phyloP scores from a whole-genome alignment of 768 basidiomycete genomes.

The Boletus subcaerulescens region DNA sequence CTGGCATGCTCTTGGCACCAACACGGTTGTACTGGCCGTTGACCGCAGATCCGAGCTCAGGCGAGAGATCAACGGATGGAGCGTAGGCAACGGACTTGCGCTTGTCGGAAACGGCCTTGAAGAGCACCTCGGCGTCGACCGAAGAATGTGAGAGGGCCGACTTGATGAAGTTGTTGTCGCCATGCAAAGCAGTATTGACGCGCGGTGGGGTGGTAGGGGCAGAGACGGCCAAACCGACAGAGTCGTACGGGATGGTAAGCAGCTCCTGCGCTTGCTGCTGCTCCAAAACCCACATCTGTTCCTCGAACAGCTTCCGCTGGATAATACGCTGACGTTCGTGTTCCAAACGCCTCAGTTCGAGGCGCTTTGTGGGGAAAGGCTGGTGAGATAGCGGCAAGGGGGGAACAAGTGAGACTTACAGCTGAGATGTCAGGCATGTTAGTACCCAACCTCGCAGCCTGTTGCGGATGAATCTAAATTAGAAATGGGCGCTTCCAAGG shows the following conservation, averaged over 20 bases:
- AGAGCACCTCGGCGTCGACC: constrained; percentile 61
- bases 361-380: constrained; percentile 49
- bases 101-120: constrained; percentile 71
- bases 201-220: constrained; percentile 88
- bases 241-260: constrained; percentile 68
- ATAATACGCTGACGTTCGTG: constrained; percentile 86
- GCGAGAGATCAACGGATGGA: constrained; percentile 70
- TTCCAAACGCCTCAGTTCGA: constrained; percentile 80
- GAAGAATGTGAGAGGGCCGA: constrained; percentile 46
- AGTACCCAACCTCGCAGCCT: constrained; percentile 83
- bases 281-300: constrained; percentile 93
- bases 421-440: constrained; percentile 86
- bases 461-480: constrained; percentile 5
- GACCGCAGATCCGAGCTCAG: constrained; percentile 51
- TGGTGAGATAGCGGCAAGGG: constrained; percentile 2
- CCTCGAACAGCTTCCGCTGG: constrained; percentile 91
- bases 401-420: constrained; percentile 45
- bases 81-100: constrained; percentile 87
- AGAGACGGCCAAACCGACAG: constrained; percentile 72
- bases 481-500: constrained; percentile 7
- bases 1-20: constrained; percentile 91
- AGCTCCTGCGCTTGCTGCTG: constrained; percentile 87
- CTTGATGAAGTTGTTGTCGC: constrained; percentile 46
- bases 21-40: constrained; percentile 63
- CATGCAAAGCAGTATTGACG: constrained; percentile 66